Conservation (phyloP, 768 basidiomycete species). For the Trametes punicea region DNA sequence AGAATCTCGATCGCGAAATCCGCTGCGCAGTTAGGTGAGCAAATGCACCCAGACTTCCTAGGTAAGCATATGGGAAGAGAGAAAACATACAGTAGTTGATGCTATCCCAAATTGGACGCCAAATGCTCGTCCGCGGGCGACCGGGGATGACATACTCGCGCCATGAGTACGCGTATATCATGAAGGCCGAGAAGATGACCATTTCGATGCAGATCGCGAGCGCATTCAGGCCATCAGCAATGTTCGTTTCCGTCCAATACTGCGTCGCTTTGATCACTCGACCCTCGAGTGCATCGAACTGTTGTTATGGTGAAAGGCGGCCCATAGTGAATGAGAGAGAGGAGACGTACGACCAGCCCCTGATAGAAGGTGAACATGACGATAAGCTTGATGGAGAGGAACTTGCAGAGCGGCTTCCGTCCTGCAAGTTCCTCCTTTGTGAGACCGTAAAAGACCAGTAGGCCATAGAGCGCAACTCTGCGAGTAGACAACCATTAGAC, state of each 20-base stretch:
- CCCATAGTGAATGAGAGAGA: background rate
- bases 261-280: conserved; percentile 71
- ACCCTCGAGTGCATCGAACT: conserved; percentile 68
- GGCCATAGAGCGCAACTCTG: conserved; percentile 82
- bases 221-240: conserved; percentile 81
- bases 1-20: conserved; percentile 69
- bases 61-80: background rate
- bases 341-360: conserved; percentile 56
- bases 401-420: conserved; percentile 77
- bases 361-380: conserved; percentile 92
- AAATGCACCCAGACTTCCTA: no score
- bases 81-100: conserved; percentile 43
- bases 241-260: conserved; percentile 83
- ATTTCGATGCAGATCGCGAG: conserved; percentile 87
- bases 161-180: conserved; percentile 82
- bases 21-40: conserved; percentile 33
- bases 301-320: background rate
- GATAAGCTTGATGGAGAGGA: conserved; percentile 81
- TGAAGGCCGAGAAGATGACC: conserved; percentile 73
- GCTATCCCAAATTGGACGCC: conserved; percentile 72
- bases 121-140: conserved; percentile 49
- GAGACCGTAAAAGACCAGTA: conserved; percentile 79
- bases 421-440: conserved; percentile 77
- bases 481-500: background rate
- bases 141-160: conserved; percentile 58